A percentile compares a stretch with the other conserved stretches of the same genome.
These are phyloP conservation scores for Aspergillus brasiliensis DNA, from an alignment of 2,329 filamentous ascomycete genomes.

Conservation along the genomic window DNA sequence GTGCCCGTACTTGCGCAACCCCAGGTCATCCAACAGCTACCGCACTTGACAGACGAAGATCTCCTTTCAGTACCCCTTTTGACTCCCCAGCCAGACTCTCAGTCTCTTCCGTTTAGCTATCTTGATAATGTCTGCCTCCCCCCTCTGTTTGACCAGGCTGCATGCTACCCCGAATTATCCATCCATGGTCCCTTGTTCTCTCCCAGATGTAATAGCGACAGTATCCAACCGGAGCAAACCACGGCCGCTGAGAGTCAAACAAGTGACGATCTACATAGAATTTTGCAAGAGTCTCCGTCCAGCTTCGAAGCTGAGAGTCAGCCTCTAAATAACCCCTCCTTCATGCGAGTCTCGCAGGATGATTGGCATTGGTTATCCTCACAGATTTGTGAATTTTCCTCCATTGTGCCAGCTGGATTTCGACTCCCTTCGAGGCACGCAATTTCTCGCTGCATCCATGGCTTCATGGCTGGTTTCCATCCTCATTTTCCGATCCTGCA, in stretches of 20 bases:
- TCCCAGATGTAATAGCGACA: too few species aligned
- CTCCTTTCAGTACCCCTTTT: neutral
- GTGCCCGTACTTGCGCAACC: too few species aligned
- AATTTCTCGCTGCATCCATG: conserved; percentile 6
- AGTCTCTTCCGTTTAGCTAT: conserved; percentile 1
- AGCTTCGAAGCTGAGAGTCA: too few species aligned
- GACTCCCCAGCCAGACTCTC: neutral
- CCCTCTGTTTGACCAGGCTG: neutral
- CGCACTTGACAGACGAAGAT: too few species aligned
- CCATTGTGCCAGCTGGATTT: neutral
- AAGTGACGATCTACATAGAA: too few species aligned
- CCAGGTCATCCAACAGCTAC: too few species aligned
- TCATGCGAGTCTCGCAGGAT: conserved; percentile 6
- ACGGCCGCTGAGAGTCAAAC: too few species aligned
- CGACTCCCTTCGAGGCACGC: conserved; percentile 8
- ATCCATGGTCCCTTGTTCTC: neutral
- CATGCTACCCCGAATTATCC: conserved; percentile 3
- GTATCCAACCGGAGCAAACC: too few species aligned
- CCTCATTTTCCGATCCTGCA: conserved; percentile 12
- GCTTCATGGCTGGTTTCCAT: conserved; percentile 11
- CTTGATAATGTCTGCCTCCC: conserved; percentile 8
- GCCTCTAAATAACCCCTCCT: neutral
- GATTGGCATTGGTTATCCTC: conserved; percentile 10
- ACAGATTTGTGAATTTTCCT: neutral
- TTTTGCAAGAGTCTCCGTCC: too few species aligned